Evolutionary conservation across 768 basidiomycete genomes (phyloP).

Genomic region (Trametes gibbosa): DNA sequence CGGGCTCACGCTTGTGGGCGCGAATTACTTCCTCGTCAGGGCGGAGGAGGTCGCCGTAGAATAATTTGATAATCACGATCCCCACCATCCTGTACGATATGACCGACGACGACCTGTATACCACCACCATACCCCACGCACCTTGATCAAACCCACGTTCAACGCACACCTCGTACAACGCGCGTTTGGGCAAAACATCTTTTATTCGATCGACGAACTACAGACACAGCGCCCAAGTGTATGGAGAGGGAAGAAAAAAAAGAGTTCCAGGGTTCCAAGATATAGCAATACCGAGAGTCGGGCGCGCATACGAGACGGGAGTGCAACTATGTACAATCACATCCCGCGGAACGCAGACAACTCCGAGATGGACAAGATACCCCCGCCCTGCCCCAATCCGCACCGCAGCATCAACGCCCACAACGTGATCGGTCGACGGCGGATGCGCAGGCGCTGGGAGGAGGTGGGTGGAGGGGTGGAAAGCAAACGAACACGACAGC

Average conservation of each 20-base stretch:
- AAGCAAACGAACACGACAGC: slow-evolving; percentile 4
- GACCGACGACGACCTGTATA: too few relatives aligned
- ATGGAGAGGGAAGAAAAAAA: neutral
- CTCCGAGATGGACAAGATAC: slow-evolving; percentile 21
- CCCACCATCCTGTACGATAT: too few relatives aligned
- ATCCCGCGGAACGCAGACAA: slow-evolving; percentile 15
- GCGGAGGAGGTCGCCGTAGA: slow-evolving; percentile 7
- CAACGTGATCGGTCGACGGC: neutral
- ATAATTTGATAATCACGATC: too few relatives aligned
- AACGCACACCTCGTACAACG: neutral
- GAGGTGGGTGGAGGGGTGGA: neutral
- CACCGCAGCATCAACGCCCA: neutral
- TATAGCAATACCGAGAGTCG: neutral
- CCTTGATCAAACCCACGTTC: too few relatives aligned
- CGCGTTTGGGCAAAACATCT: slow-evolving; percentile 3
- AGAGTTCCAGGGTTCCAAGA: neutral
- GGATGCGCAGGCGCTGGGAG: neutral
- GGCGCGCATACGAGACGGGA: slow-evolving; percentile 23
- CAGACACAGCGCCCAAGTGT: neutral
- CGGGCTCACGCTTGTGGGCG: slow-evolving; percentile 55
- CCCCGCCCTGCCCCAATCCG: slow-evolving; percentile 2
- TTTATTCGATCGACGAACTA: slow-evolving; percentile 26
- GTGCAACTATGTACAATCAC: slow-evolving; percentile 17
- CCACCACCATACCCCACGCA: too few relatives aligned
- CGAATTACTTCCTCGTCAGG: slow-evolving; percentile 45